These are phyloP conservation scores for Apiospora marii DNA, from an alignment of 2,329 filamentous ascomycete species.

Conservation along the genomic window DNA sequence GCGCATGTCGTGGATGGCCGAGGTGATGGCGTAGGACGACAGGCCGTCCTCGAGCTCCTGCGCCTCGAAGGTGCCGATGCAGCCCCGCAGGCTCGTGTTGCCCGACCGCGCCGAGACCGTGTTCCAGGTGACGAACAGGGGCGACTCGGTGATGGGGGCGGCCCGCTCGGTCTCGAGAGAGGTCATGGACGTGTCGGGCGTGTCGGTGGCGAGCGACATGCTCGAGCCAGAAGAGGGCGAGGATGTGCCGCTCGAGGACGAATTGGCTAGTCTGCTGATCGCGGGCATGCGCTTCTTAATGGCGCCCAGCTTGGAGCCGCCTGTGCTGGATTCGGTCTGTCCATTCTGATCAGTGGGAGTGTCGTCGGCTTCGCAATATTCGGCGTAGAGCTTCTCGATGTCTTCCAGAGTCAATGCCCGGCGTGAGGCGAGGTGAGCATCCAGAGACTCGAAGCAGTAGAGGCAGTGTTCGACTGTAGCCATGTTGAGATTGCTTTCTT, in stretches of 20 bases:
- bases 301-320: constrained; percentile 36
- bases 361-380: constrained; percentile 46
- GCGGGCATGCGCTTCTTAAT: constrained; percentile 43
- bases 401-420: constrained; percentile 71
- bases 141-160: constrained; percentile 59
- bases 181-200: constrained; percentile 54
- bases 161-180: constrained; percentile 45
- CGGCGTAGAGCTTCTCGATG: constrained; percentile 71
- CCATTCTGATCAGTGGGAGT: constrained; percentile 32
- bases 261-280: constrained; percentile 36
- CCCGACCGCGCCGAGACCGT: constrained; percentile 64
- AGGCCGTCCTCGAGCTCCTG: constrained; percentile 78
- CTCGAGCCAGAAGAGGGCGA: constrained; percentile 41
- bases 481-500: constrained; percentile 59
- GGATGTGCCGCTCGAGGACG: constrained; percentile 39
- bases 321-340: not conserved
- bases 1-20: constrained; percentile 70
- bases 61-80: constrained; percentile 92
- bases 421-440: constrained; percentile 76
- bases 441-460: constrained; percentile 89
- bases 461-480: constrained; percentile 86
- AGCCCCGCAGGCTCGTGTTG: constrained; percentile 80
- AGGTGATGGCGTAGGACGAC: constrained; percentile 81
- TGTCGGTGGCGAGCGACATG: constrained; percentile 48
- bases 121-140: constrained; percentile 97